Evolutionary conservation across 1,284 basidiomycete genomes (phyloP).

Genomic region (Ustilago cynodontis): DNA sequence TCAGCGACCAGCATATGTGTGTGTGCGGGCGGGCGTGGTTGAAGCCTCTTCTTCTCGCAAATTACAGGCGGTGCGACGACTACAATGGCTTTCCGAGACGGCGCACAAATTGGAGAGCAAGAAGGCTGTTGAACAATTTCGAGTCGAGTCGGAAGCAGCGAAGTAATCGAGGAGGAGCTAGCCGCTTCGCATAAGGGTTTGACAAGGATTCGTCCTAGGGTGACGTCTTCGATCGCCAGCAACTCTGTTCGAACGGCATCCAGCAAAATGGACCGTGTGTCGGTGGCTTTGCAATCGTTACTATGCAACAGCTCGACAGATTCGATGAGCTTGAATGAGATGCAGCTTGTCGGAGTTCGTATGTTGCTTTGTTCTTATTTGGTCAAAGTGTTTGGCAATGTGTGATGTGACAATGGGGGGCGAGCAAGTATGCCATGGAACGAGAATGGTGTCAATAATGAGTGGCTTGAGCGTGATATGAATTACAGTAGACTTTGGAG

Average conservation of each 20-base stretch:
- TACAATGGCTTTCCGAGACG: not conserved
- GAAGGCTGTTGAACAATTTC: not conserved
- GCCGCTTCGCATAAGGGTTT: not conserved
- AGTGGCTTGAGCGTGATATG: constrained; percentile 8
- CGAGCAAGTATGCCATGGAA: not conserved
- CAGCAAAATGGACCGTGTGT: not conserved
- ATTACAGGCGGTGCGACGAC: not conserved
- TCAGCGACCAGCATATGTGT: constrained; percentile 20
- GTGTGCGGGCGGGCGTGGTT: not conserved
- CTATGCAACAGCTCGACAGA: not conserved
- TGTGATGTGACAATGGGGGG: not conserved
- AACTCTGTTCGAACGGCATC: not conserved
- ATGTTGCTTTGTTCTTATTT: not conserved
- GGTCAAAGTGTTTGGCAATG: not conserved
- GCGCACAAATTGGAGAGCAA: not conserved
- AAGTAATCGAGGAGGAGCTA: not conserved
- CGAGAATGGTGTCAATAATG: not conserved
- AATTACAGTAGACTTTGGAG: not conserved
- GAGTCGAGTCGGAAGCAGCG: not conserved
- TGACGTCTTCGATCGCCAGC: not conserved
- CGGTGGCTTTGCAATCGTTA: not conserved
- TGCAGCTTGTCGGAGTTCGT: not conserved
- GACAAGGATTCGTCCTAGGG: not conserved
- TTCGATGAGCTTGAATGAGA: not conserved
- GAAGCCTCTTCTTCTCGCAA: constrained; percentile 1